Percentiles rank a stretch among this genome's conserved stretches.
Evolutionary conservation across 2,329 filamentous ascomycete species (phyloP).

Genomic region (Calonectria montana): DNA sequence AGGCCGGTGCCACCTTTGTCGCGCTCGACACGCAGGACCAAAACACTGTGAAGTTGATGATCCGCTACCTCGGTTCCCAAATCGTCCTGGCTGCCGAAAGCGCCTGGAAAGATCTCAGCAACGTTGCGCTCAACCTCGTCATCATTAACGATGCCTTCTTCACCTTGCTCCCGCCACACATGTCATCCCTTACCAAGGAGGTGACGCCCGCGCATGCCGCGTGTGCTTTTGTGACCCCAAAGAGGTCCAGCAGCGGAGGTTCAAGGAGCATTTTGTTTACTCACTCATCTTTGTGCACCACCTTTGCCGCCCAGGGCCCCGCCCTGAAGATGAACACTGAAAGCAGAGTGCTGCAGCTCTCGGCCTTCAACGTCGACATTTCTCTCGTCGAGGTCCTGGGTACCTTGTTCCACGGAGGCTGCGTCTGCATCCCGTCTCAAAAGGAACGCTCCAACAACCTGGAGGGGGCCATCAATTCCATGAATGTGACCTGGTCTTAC

Average conservation of each 20-base stretch:
- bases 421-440: constrained; percentile 67
- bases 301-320: constrained; percentile 62
- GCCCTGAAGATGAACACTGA: constrained; percentile 60
- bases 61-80: constrained; percentile 56
- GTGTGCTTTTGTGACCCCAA: constrained; percentile 70
- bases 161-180: constrained; percentile 46
- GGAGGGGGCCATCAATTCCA: constrained; percentile 59
- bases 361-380: constrained; percentile 65
- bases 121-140: constrained; percentile 53
- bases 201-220: constrained; percentile 61
- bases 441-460: constrained; percentile 62
- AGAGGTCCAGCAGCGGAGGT: constrained; percentile 49
- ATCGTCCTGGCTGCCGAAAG: constrained; percentile 59
- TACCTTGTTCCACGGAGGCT: constrained; percentile 66
- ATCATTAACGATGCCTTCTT: constrained; percentile 57
- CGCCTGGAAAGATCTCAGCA: constrained; percentile 52
- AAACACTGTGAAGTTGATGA: constrained; percentile 54
- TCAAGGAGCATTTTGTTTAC: constrained; percentile 72
- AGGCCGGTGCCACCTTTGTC: constrained; percentile 65
- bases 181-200: constrained; percentile 43
- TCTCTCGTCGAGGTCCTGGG: constrained; percentile 64
- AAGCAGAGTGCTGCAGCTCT: constrained; percentile 68
- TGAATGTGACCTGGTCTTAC: constrained; percentile 64
- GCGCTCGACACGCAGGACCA: constrained; percentile 60
- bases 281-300: constrained; percentile 68